A percentile compares a stretch with the other conserved stretches of the same genome.
Evolutionary conservation across 2,329 filamentous ascomycete species (phyloP).

Genomic region (Exophiala calicioides): DNA sequence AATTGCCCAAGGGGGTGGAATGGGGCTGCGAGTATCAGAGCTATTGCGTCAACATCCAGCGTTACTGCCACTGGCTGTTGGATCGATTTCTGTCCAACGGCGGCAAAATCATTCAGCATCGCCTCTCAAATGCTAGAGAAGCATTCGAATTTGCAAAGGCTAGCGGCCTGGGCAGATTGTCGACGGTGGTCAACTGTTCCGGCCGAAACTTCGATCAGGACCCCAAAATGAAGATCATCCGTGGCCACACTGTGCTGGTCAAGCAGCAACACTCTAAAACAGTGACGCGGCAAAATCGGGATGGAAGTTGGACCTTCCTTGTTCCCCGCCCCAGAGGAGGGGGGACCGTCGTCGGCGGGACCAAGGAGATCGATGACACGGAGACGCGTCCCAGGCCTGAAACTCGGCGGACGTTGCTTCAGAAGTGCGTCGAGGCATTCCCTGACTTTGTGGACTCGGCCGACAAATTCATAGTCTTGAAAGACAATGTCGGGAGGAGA

Average conservation of each 20-base stretch:
- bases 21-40: conserved; percentile 46
- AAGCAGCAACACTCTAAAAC: conserved; percentile 46
- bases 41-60: conserved; percentile 46
- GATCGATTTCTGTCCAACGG: conserved; percentile 44
- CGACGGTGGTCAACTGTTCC: conserved; percentile 48
- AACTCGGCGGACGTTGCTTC: conserved; percentile 52
- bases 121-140: conserved; percentile 36
- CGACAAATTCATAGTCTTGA: conserved; percentile 44
- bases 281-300: conserved; percentile 62
- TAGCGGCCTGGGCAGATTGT: conserved; percentile 27
- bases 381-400: conserved; percentile 50
- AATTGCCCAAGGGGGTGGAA: conserved; percentile 37
- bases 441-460: conserved; percentile 40
- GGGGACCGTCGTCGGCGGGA: conserved; percentile 67
- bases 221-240: conserved; percentile 45
- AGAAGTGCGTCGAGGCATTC: conserved; percentile 43
- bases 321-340: conserved; percentile 63
- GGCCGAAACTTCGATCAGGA: conserved; percentile 46
- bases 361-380: conserved; percentile 63
- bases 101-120: conserved; percentile 33
- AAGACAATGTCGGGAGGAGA: conserved; percentile 49
- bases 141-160: conserved; percentile 39
- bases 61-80: conserved; percentile 46
- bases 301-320: conserved; percentile 64
- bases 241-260: conserved; percentile 52